These are phyloP conservation scores for Inosperma sp. DNA, from an alignment of 768 basidiomycete species.

Conservation along the genomic window DNA sequence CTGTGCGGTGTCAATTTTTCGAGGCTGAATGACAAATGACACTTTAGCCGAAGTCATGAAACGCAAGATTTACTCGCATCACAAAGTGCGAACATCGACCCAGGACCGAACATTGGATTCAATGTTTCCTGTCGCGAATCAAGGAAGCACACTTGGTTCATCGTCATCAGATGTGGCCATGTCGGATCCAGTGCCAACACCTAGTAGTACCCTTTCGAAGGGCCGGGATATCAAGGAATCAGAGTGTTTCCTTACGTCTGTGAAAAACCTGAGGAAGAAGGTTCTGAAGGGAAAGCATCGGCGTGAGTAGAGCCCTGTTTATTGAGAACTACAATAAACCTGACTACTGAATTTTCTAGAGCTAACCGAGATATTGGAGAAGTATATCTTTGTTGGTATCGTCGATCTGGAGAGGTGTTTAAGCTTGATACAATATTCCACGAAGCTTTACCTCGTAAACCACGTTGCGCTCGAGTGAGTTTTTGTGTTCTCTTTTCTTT, in stretches of 20 bases:
- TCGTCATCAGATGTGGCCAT: slow-evolving; percentile 21
- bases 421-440: slow-evolving; percentile 82
- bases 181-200: slow-evolving; percentile 18
- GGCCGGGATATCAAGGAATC: slow-evolving; percentile 68
- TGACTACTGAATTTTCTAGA: slow-evolving; percentile 40
- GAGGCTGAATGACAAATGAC: too few relatives aligned
- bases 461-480: slow-evolving; percentile 80
- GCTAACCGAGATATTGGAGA: slow-evolving; percentile 75
- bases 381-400: slow-evolving; percentile 90
- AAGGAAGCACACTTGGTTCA: slow-evolving; percentile 29
- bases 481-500: not conserved
- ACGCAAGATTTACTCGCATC: slow-evolving; percentile 66
- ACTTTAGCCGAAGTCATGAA: slow-evolving; percentile 22
- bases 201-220: slow-evolving; percentile 7
- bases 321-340: not conserved
- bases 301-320: slow-evolving; percentile 53
- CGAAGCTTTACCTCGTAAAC: slow-evolving; percentile 86
- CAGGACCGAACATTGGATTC: slow-evolving; percentile 90
- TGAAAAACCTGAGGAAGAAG: slow-evolving; percentile 57
- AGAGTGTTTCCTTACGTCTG: slow-evolving; percentile 69
- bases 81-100: slow-evolving; percentile 88
- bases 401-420: slow-evolving; percentile 71
- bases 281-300: slow-evolving; percentile 60
- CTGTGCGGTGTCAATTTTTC: not conserved
- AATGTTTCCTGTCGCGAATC: slow-evolving; percentile 75